Base-by-base conservation (phyloP, 495 filamentous ascomycete genomes). In the Xylaria palmicola region DNA sequence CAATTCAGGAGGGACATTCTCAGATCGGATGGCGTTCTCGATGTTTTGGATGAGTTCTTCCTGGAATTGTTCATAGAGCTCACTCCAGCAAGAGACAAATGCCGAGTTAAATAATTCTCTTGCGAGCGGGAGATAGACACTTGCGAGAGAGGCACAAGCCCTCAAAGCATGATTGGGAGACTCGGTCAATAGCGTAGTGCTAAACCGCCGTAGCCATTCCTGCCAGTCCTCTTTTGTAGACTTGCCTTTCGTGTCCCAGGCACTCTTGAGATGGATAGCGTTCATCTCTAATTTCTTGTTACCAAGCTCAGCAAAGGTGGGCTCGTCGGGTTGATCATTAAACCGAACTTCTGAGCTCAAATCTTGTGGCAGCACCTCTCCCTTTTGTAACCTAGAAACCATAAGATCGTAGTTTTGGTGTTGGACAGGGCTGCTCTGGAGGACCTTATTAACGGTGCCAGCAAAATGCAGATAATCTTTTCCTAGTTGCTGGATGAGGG, bases 51-150 rank as follows among this genome's bases (percentile, higher is more conserved):
- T 91, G 41, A 98, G 81, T 67, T 98, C 95, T 67, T 98, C 93
- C 73, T 96, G 85, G 67, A 94, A 97, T 59, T 93, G 90, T 54
- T 95, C 91, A 71, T 94, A 98, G 0, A 99, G 79, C 70, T 98
- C 94, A 51, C 94, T 95, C 93, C 94, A 99, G 74, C 94, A 99
- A 1, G 94, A 98, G 4, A 97, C 92, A 68, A 99, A 99, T 0
- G 94, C 95, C 43, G 93, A 92, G 70, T 99, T 99, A 79, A 99
- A 99, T 7, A 99, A 79, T 69, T 94, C 93, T 55, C 88, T 84
- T n/a, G 94, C 91, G 9, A 98, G 79, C 0, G 94, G 91, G 44
- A 90, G 91, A 72, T 98, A 97, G 20, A 93, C 87, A 63, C 89
- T 89, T 5, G 92, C 94, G 44, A 99, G 79, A 55, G 88, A 89